These are phyloP conservation scores for Parastagonospora avenae DNA, from an alignment of 2,329 filamentous ascomycete genomes.

Conservation along the genomic window DNA sequence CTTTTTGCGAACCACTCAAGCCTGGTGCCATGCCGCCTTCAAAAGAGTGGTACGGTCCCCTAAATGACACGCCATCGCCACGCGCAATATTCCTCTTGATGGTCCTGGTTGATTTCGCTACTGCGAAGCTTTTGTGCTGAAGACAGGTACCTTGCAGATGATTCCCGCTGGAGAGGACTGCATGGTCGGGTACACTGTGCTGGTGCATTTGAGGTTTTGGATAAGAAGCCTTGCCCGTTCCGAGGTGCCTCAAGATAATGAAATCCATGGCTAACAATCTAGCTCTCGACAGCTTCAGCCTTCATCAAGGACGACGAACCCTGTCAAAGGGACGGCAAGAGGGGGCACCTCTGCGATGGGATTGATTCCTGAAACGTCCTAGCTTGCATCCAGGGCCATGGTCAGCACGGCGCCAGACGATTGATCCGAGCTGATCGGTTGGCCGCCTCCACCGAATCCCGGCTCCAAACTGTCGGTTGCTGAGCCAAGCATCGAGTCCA, in stretches of 20 bases:
- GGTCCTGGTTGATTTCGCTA: not conserved
- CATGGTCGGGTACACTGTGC: no score
- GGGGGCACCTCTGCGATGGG: conserved; percentile 5
- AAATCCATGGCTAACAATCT: not conserved
- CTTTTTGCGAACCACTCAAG: conserved; percentile 3
- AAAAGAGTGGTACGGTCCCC: conserved; percentile 1
- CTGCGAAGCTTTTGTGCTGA: not conserved
- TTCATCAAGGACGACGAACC: not conserved
- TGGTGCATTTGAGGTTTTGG: not conserved
- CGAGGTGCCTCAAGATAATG: no score
- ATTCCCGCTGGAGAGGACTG: not conserved
- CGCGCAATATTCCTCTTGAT: conserved; percentile 4
- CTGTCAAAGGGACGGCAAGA: conserved; percentile 3
- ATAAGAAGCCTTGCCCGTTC: not conserved
- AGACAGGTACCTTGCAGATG: not conserved
- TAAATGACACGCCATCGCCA: conserved; percentile 1
- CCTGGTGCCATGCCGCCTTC: no score
- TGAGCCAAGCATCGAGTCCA: conserved; percentile 14
- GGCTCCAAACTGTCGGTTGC: conserved; percentile 39
- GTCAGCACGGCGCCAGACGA: conserved; percentile 29
- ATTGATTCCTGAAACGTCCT: conserved; percentile 21
- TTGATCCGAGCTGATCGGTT: conserved; percentile 36
- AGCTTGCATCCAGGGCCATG: conserved; percentile 35
- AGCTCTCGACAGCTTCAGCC: not conserved
- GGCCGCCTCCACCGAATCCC: conserved; percentile 32